Evolutionary conservation across 1,139 yeast genomes (phyloP).

Genomic region (Saccharomycopsis phalli): DNA sequence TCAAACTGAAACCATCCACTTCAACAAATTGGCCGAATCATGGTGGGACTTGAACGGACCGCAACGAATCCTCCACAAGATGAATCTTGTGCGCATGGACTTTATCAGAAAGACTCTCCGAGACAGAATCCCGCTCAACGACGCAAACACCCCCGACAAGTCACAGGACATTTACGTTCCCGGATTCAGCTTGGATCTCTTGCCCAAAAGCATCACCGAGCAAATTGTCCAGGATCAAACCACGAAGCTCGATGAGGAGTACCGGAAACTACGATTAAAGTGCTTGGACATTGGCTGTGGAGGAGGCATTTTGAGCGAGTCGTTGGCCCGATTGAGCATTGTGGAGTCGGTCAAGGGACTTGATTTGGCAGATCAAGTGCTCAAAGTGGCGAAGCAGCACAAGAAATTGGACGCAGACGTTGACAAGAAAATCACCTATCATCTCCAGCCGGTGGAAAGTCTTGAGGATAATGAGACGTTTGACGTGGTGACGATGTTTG

Average conservation of each 20-base stretch:
- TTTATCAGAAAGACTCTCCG: constrained; percentile 60
- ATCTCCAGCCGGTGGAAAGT: constrained; percentile 26
- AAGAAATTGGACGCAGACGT: constrained; percentile 55
- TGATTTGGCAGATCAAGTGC: constrained; percentile 75
- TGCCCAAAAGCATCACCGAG: constrained; percentile 46
- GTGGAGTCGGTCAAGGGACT: constrained; percentile 66
- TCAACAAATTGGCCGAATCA: constrained; percentile 70
- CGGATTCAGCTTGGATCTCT: constrained; percentile 59
- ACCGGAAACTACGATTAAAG: constrained; percentile 24
- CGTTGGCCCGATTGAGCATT: constrained; percentile 67
- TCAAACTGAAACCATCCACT: constrained; percentile 68
- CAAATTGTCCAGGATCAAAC: constrained; percentile 45
- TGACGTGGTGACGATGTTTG: constrained; percentile 86
- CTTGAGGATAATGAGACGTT: constrained; percentile 53
- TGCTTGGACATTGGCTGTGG: constrained; percentile 95
- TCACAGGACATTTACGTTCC: constrained; percentile 58
- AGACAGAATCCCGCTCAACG: constrained; percentile 37
- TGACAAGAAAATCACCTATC: constrained; percentile 45
- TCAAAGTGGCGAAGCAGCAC: constrained; percentile 73
- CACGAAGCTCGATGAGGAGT: constrained; percentile 34
- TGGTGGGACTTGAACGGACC: constrained; percentile 99
- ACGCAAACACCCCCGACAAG: constrained; percentile 29
- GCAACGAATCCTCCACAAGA: constrained; percentile 85
- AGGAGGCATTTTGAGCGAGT: constrained; percentile 87
- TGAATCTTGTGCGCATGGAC: constrained; percentile 86